phyloP scores from a whole-genome alignment of 1,284 basidiomycete genomes.

The Inonotus hispidus region DNA sequence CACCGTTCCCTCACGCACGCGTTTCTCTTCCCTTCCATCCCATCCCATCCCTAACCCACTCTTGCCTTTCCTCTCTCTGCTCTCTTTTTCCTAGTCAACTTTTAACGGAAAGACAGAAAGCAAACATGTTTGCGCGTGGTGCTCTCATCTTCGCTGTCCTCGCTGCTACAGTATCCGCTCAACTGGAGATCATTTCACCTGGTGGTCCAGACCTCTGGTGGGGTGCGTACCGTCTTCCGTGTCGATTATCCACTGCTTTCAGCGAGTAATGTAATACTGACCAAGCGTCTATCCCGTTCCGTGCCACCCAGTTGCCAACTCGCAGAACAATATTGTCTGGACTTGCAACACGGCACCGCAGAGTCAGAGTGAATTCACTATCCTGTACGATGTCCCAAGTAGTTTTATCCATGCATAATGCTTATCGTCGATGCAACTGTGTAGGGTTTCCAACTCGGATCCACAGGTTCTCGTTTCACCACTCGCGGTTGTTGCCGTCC shows the following conservation, averaged over 20 bases:
- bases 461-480: constrained; percentile 29
- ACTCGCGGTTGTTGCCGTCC: constrained; percentile 42
- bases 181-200: constrained; percentile 32
- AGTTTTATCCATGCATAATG: no score
- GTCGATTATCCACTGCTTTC: constrained; percentile 5
- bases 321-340: constrained; percentile 38
- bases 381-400: constrained; percentile 33
- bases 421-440: not conserved
- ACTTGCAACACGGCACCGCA: constrained; percentile 33
- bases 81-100: not conserved
- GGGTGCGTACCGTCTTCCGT: constrained; percentile 34
- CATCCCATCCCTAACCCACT: not conserved
- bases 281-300: not conserved
- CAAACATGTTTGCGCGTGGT: constrained; percentile 34
- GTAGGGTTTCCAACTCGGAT: constrained; percentile 39
- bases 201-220: constrained; percentile 40
- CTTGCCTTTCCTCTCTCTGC: not conserved
- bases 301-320: constrained; percentile 27
- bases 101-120: not conserved
- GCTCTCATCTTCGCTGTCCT: constrained; percentile 30
- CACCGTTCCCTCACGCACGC: not conserved
- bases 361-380: constrained; percentile 32
- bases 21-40: not conserved
- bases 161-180: constrained; percentile 31
- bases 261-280: not conserved